Evolutionary conservation across 371 early-diverging fungal species (phyloP).

Genomic region (Furculomyces boomerangus): DNA sequence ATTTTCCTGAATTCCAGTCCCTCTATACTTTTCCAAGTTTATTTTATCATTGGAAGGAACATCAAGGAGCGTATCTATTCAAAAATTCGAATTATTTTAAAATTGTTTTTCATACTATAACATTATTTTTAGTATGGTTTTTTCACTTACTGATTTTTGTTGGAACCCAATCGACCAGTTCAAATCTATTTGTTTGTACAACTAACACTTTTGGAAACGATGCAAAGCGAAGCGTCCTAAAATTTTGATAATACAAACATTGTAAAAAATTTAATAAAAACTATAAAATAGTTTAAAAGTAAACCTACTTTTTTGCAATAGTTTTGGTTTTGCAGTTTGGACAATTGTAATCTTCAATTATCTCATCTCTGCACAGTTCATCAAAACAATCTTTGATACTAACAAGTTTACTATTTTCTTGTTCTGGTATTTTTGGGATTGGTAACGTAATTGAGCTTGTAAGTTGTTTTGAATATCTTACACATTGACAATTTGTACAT

Average conservation of each 20-base stretch:
- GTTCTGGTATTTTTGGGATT: constrained; percentile 37
- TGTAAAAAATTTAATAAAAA: too few species aligned
- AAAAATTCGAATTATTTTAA: too few species aligned
- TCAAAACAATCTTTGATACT: constrained; percentile 52
- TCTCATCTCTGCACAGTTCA: constrained; percentile 31
- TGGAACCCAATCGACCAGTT: constrained; percentile 77
- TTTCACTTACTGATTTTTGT: constrained; percentile 55
- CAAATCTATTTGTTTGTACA: constrained; percentile 65
- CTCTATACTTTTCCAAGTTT: neutral
- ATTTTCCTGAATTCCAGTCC: constrained; percentile 6
- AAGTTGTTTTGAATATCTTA: constrained; percentile 46
- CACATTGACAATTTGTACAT: constrained; percentile 61
- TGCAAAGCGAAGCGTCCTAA: constrained; percentile 47
- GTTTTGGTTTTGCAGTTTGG: constrained; percentile 55
- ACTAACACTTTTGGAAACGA: constrained; percentile 76
- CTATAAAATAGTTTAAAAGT: neutral
- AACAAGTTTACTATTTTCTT: constrained; percentile 2
- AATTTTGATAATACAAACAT: neutral
- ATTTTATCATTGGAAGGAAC: too few species aligned
- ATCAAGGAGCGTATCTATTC: too few species aligned
- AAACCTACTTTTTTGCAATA: constrained; percentile 34
- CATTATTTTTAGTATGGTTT: too few species aligned
- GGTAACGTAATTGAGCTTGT: constrained; percentile 48
- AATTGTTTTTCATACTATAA: too few species aligned
- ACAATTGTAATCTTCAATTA: constrained; percentile 57